Conservation (phyloP, 2,329 filamentous ascomycete species). For the Penicillium sp. region DNA sequence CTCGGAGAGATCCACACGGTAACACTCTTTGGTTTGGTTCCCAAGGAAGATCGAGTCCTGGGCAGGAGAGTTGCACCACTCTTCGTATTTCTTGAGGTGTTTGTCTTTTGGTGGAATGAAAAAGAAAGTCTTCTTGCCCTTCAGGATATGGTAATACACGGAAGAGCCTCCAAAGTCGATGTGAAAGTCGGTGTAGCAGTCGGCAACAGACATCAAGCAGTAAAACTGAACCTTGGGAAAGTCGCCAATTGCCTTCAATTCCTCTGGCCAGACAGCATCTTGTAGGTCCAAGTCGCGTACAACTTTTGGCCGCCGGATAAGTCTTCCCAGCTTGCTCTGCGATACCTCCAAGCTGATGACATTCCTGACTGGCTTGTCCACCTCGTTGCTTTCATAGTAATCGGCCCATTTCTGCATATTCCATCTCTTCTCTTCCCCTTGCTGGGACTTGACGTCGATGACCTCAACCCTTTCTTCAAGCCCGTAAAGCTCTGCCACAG, state of each 20-base stretch:
- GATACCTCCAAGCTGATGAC: conserved; percentile 70
- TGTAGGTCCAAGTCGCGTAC: conserved; percentile 62
- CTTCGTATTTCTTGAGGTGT: conserved; percentile 68
- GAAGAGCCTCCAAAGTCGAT: conserved; percentile 71
- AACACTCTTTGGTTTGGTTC: conserved; percentile 64
- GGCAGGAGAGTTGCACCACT: conserved; percentile 66
- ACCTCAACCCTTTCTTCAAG: conserved; percentile 63
- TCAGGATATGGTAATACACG: conserved; percentile 68
- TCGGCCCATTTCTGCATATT: conserved; percentile 66
- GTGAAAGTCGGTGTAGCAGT: conserved; percentile 71
- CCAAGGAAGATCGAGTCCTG: conserved; percentile 67
- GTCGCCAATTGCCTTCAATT: conserved; percentile 54
- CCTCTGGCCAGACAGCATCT: conserved; percentile 52
- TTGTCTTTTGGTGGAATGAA: conserved; percentile 69
- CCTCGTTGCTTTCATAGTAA: conserved; percentile 61
- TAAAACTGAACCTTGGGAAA: conserved; percentile 67
- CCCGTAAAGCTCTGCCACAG: conserved; percentile 64
- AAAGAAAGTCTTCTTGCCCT: conserved; percentile 68
- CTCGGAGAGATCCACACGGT: conserved; percentile 63
- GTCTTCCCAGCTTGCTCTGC: conserved; percentile 59
- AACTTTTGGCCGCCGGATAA: conserved; percentile 63
- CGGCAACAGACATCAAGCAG: conserved; percentile 68
- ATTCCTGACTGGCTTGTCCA: conserved; percentile 61
- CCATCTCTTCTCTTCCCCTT: conserved; percentile 64
- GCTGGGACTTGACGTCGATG: conserved; percentile 68